These are phyloP conservation scores for Pichia californica DNA, from an alignment of 805 yeast genomes.

Conservation along the genomic window DNA sequence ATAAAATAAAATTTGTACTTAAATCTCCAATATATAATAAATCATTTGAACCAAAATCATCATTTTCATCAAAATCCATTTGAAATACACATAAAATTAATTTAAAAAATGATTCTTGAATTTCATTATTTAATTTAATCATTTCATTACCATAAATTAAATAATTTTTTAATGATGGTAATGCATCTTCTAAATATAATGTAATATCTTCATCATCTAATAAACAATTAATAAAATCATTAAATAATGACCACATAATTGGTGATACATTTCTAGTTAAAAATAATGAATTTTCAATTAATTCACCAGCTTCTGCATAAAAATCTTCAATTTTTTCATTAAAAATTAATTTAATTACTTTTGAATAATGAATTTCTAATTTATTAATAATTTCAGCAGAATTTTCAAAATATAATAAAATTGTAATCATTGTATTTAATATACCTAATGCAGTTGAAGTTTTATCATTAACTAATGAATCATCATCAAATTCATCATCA, in stretches of 20 bases:
- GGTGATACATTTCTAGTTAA: slow-evolving; percentile 56
- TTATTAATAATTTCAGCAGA: slow-evolving; percentile 60
- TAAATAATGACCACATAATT: slow-evolving; percentile 68
- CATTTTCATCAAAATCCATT: slow-evolving; percentile 29
- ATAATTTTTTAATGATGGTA: slow-evolving; percentile 68
- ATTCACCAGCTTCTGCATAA: slow-evolving; percentile 73
- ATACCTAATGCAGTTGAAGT: slow-evolving; percentile 83
- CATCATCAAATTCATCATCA: slow-evolving; percentile 43
- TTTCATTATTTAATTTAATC: slow-evolving; percentile 40
- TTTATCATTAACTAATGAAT: slow-evolving; percentile 53
- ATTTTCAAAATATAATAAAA: slow-evolving; percentile 80
- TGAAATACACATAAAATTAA: slow-evolving; percentile 40
- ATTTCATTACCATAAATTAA: slow-evolving; percentile 50
- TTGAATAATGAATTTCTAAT: slow-evolving; percentile 68
- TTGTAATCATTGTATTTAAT: slow-evolving; percentile 79
- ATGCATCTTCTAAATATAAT: slow-evolving; percentile 67
- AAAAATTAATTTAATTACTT: slow-evolving; percentile 66
- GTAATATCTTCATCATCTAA: slow-evolving; percentile 47
- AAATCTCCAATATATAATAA: slow-evolving; percentile 53
- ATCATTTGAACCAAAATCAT: slow-evolving; percentile 51
- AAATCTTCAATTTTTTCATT: slow-evolving; percentile 67
- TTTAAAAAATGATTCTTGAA: slow-evolving; percentile 43
- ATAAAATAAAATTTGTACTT: slow-evolving; percentile 55
- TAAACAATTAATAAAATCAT: slow-evolving; percentile 34
- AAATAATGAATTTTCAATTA: slow-evolving; percentile 71